Evolutionary conservation across 805 yeast species (phyloP), one percentile per base, ranked within the genome.

Genomic region (Cyberlindnera nakhonratchasimensis): DNA sequence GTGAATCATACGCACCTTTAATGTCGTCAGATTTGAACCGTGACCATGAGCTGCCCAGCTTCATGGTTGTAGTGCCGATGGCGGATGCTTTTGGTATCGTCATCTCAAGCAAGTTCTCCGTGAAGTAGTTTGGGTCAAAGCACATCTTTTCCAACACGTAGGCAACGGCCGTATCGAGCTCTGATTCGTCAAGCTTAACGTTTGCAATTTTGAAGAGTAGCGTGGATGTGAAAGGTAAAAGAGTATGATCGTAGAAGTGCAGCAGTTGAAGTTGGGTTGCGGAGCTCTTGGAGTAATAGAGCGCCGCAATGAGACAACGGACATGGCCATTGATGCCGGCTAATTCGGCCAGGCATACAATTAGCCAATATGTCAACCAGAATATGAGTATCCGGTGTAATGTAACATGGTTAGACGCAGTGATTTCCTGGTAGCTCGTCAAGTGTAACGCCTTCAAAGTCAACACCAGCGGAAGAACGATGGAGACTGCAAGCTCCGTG

Each of bases 311-410:
- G 6, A 46, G 19, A 16, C 35, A 22, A 20, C 45, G 44, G 5
- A 49, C 37, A 26, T 52, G 58, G 30, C 29, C n/a, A 28, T 52
- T 52, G 28, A 52, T 40, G 13, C 46, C 47, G 4, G 48, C 32
- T 5, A 45, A 20, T 5, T 38, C 35, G 11, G 45, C 42, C 3
- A 55, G 18, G 17, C 43, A 43, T 3, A 47, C 25, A 2, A 46
- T 18, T 3, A 48, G 39, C 59, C 59, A 55, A 37, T 55, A 54
- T 1, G 42, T 20, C 8, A 47, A 16, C 59, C 59, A 55, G 37
- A 49, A 55, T 6, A 39, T 30, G n/a, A 51, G 34, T 7, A 48
- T 20, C 12, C 20, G 22, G 10, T 31, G 44, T 11, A 43, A 25
- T 20, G 35, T 32, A 14, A n/a, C n/a, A n/a, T n/a, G n/a, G n/a